Base-by-base conservation (phyloP, 805 yeast genomes). In the Spathaspora girioi region DNA sequence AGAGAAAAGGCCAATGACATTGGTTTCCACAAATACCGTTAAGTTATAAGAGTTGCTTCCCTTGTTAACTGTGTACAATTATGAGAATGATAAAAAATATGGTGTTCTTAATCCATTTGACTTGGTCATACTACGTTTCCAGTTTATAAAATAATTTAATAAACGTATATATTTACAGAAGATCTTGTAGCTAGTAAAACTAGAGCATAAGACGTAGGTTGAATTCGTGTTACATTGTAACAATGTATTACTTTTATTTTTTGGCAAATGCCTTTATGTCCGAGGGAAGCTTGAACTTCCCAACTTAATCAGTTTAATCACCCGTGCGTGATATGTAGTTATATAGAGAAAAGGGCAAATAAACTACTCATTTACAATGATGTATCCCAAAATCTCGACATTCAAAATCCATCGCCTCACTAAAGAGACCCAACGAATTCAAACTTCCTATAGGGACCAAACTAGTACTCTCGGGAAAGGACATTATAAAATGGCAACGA, bases 1-100 rank as follows among this genome's bases (percentile, higher is more conserved):
- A 92, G 99, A 86, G 99, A 94, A 84, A 93, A 84, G 83, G 98
- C 99, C 71, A 76, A 82, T 77, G 98, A 94, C 81, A 94, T 94
- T 76, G 99, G 99, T 75, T 94, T 94, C 96, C 77, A 84, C 94
- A 94, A 94, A 84, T 88, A 81, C 92, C 93, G 97, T 84, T 92
- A 92, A 89, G 67, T 56, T 48, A 31, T 26, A 32, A 29, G 26
- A 23, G 38, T 41, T 42, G 23, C 23, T 11, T 26, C 45, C 32
- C 19, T 27, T 12, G 6, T 35, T 26, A 31, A 35, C 44, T 42
- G 44, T 42, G 44, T 42, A 42, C 44, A 42, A 20, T 42, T 42
- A 42, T 23, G 44, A 42, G n/a, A 42, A 14, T 35, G 15, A 35
- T 14, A 35, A 35, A 35, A 35, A n/a, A 9, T 35, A 35, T 35